phyloP scores from a whole-genome alignment of 345 rosid species.

The Kernera saxatilis region DNA sequence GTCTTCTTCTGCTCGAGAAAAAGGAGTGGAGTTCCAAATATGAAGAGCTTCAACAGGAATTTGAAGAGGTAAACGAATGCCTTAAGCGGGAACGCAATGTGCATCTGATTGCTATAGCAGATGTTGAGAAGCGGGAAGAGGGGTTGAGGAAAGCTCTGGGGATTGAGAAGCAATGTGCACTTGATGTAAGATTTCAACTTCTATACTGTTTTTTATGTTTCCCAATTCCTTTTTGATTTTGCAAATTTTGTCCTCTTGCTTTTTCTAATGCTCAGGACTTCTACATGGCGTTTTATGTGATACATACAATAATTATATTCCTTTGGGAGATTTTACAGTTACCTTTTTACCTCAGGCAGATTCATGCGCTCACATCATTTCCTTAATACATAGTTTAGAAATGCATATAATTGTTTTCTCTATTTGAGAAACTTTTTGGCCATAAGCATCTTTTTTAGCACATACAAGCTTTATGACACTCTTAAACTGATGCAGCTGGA shows the following conservation, averaged over 20 bases:
- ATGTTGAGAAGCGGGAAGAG: conserved; percentile 82
- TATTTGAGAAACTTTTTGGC: background rate
- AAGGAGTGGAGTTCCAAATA: conserved; percentile 71
- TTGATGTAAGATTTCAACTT: conserved; percentile 55
- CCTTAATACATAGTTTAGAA: background rate
- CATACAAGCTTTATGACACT: background rate
- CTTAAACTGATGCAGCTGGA: conserved; percentile 55
- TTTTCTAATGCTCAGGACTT: background rate
- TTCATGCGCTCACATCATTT: background rate
- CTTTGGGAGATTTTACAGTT: background rate
- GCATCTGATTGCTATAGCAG: conserved; percentile 59
- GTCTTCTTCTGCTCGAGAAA: conserved; percentile 87
- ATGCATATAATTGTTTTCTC: background rate
- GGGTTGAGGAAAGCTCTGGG: conserved; percentile 84
- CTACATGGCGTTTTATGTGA: background rate
- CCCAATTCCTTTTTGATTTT: background rate
- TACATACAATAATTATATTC: no score
- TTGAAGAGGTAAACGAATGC: conserved; percentile 55
- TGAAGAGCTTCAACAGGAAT: conserved; percentile 56
- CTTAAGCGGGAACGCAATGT: conserved; percentile 72
- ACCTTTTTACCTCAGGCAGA: background rate
- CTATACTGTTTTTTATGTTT: background rate
- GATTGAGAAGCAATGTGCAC: conserved; percentile 85
- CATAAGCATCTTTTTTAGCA: background rate
- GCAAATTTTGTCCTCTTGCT: background rate